Conservation (phyloP, 768 basidiomycete species). For the Boletus barrowsii region DNA sequence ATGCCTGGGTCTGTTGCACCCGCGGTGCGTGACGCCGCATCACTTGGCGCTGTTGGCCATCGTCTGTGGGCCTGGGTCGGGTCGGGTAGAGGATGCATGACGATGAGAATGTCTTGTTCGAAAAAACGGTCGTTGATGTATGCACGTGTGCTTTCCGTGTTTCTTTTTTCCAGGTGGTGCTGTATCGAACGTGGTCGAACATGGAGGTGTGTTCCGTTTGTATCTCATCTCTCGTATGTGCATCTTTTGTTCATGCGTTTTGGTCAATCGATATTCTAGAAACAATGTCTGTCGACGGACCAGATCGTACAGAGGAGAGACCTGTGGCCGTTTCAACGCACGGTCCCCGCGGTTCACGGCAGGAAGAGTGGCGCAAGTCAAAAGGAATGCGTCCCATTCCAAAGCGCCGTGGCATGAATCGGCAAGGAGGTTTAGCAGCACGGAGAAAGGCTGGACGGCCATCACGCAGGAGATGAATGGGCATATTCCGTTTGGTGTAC, state of each 20-base stretch:
- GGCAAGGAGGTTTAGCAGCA: conserved; percentile 60
- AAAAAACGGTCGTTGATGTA: conserved; percentile 12
- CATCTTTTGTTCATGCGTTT: conserved; percentile 6
- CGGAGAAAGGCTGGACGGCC: conserved; percentile 68
- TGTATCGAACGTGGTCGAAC: conserved; percentile 6
- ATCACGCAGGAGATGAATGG: conserved; percentile 59
- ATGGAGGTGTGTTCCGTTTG: conserved; percentile 21
- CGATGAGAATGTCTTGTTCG: neutral
- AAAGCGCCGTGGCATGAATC: conserved; percentile 55
- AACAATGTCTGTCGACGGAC: conserved; percentile 53
- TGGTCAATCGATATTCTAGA: conserved; percentile 29
- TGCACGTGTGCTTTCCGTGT: neutral
- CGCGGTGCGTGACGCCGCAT: conserved; percentile 36
- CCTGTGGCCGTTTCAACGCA: conserved; percentile 67
- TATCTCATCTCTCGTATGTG: neutral
- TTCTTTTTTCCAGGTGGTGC: conserved; percentile 15
- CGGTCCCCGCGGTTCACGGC: conserved; percentile 70
- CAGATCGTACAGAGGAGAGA: conserved; percentile 23
- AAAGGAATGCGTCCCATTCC: conserved; percentile 66
- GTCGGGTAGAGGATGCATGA: neutral
- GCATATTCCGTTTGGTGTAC: neutral
- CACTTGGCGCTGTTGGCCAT: conserved; percentile 35
- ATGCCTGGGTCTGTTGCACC: conserved; percentile 58
- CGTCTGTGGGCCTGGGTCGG: neutral
- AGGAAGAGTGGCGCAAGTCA: conserved; percentile 79